Evolutionary conservation across 1,284 basidiomycete genomes (phyloP).

Genomic region (Pascua sp.): DNA sequence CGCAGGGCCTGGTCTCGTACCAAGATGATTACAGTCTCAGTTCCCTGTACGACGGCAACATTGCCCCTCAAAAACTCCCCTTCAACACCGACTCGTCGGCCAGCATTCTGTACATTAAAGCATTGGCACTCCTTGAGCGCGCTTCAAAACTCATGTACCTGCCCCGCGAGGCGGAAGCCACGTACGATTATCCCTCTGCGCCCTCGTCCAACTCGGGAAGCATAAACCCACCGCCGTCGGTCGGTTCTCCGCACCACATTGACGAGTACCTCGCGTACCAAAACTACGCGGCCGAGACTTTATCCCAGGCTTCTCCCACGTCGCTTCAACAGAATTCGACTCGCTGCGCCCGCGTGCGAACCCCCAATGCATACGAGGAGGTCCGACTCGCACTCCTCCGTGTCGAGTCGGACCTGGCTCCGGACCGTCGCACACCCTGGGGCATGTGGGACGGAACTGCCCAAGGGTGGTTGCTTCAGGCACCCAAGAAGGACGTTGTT

Average conservation of each 20-base stretch:
- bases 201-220: not conserved
- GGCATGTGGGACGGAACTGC: constrained; percentile 1
- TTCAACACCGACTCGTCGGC: constrained; percentile 23
- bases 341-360: constrained; percentile 24
- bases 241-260: constrained; percentile 10
- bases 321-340: not conserved
- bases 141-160: constrained; percentile 40
- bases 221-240: not conserved
- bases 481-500: constrained; percentile 10
- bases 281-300: constrained; percentile 12
- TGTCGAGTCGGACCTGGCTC: constrained; percentile 34
- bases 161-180: constrained; percentile 24
- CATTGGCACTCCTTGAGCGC: constrained; percentile 31
- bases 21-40: constrained; percentile 30
- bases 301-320: not conserved
- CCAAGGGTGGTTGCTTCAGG: not conserved
- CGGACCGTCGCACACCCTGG: constrained; percentile 32
- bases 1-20: constrained; percentile 22
- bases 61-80: constrained; percentile 10
- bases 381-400: constrained; percentile 27
- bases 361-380: constrained; percentile 35
- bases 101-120: constrained; percentile 28
- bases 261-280: constrained; percentile 27
- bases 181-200: constrained; percentile 2
- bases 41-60: constrained; percentile 15